phyloP scores from a whole-genome alignment of 1,284 basidiomycete genomes.

The Sanguinoderma infundibulare region DNA sequence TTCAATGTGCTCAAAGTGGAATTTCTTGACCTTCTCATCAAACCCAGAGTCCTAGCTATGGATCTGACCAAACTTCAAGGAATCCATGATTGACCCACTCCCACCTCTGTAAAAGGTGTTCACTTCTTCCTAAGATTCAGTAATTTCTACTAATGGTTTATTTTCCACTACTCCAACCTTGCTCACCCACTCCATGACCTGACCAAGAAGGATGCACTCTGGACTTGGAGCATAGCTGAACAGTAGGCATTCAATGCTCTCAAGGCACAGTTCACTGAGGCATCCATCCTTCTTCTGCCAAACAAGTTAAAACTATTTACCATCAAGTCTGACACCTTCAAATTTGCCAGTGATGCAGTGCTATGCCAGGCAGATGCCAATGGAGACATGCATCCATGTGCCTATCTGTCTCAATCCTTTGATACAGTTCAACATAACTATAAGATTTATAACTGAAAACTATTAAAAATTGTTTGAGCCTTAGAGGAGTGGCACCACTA shows the following conservation, averaged over 20 bases:
- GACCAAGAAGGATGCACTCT: constrained; percentile 17
- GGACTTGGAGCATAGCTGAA: constrained; percentile 20
- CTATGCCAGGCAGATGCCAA: constrained; percentile 2
- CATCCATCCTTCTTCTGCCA: neutral
- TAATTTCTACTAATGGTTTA: constrained; percentile 32
- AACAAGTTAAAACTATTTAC: neutral
- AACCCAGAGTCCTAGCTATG: neutral
- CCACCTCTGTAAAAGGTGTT: constrained; percentile 19
- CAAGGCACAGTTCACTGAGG: neutral
- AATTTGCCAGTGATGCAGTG: neutral
- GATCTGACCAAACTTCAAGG: constrained; percentile 13
- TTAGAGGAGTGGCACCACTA: constrained; percentile 22
- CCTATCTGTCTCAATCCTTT: constrained; percentile 12
- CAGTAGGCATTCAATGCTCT: constrained; percentile 26
- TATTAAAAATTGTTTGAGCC: constrained; percentile 19
- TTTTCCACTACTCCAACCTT: constrained; percentile 35
- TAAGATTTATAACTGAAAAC: constrained; percentile 29
- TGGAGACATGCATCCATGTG: constrained; percentile 10
- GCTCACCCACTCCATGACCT: constrained; percentile 31
- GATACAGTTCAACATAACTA: neutral
- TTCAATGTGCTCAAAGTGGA: constrained; percentile 26
- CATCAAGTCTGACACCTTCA: neutral
- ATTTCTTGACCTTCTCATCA: constrained; percentile 1
- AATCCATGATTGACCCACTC: constrained; percentile 8
- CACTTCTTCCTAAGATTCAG: constrained; percentile 17